Evolutionary conservation across 192 early-diverging fungal genomes (phyloP), one percentile per base, ranked within the genome.

Genomic region (Rhizophagus sp.): DNA sequence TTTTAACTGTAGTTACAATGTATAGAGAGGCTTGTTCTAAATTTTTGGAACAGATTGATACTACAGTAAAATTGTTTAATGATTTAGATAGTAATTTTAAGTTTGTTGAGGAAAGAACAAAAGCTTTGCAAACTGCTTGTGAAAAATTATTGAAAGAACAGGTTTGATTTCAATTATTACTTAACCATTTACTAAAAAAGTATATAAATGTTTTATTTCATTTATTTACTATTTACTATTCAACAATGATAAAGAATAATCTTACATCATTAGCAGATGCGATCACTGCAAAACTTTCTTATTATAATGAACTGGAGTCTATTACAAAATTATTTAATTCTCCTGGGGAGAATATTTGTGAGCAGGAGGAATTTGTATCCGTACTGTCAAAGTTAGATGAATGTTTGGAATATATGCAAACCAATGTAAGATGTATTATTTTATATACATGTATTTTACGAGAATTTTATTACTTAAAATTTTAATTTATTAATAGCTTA

Each of bases 261-360:
- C 84, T 95, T n/a, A 84, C 85, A 36, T 81, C 83, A 24, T 72
- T 96, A 24, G 89, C 90, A 4, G 87, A 88, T 19, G 79, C 87
- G 11, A 84, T 98, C 30, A 73, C 82, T 1, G 87, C 86, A 27
- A 87, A 90, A 66, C 85, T 99, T 11, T 80, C 81, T 0, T 96
- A 93, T 81, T 98, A 96, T 81, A 91, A 96, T 44, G 92, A 95
- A 81, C 80, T 98, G n/a, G 96, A 94, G 57, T 88, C 90, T 0
- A 93, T 96, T 17, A 87, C 93, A 30, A 89, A 91, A 80, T 82
- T 96, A 44, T 90, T 98, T 75, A 93, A 90, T 80, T 81, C 91
- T n/a, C 93, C 94, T 11, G 97, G 95, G 8, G 96, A 98, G 65
- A 84, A 88, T 72, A 91, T 97, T 13, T 96, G 95, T 72, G 77